Evolutionary conservation across 306 rosid genomes (phyloP).

Genomic region (Casuarina equisetifolia): DNA sequence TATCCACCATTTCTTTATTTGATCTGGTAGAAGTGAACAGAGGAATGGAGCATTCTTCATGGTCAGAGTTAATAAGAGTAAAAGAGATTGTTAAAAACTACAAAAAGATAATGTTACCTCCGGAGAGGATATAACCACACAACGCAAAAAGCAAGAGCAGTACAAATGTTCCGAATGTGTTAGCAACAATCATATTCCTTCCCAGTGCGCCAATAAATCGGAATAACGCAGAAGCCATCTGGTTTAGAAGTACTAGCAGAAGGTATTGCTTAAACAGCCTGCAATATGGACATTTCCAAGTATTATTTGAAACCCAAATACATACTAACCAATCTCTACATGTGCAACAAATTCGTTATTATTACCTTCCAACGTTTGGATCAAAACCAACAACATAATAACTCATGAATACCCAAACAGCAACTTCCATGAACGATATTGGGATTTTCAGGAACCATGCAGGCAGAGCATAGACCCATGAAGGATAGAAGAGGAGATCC

Average conservation of each 20-base stretch:
- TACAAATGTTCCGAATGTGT: conserved; percentile 6
- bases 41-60: background rate
- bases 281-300: background rate
- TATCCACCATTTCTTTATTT: conserved; percentile 28
- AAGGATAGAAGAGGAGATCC: conserved; percentile 43
- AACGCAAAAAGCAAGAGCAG: conserved; percentile 15
- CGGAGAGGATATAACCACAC: conserved; percentile 14
- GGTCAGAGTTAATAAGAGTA: background rate
- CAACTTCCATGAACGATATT: conserved; percentile 34
- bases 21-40: conserved; percentile 12
- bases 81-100: background rate
- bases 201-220: conserved; percentile 13
- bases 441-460: conserved; percentile 46
- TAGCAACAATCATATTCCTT: conserved; percentile 14
- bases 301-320: background rate
- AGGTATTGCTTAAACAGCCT: conserved; percentile 19
- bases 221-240: conserved; percentile 19
- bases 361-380: conserved; percentile 36
- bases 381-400: conserved; percentile 47
- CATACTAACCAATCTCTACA: background rate
- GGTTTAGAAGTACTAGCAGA: background rate
- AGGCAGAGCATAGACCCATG: conserved; percentile 45
- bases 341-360: background rate
- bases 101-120: background rate
- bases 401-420: conserved; percentile 40